Evolutionary conservation across 23 red algal genomes (phyloP).

Genomic region (Gracilaria caudata): DNA sequence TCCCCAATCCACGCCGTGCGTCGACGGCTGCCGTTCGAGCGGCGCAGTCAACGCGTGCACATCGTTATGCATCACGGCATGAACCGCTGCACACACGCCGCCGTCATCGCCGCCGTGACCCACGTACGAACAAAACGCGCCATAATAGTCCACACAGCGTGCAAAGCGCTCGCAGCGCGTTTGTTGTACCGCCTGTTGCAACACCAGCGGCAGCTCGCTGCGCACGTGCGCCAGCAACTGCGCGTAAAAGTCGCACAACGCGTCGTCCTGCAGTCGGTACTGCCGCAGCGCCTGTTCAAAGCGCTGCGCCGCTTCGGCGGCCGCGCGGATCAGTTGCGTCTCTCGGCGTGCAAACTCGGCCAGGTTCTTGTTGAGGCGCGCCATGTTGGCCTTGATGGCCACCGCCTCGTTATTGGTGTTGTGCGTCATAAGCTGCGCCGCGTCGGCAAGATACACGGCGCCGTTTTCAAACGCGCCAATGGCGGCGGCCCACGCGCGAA

Average conservation of each 20-base stretch:
- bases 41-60: not conserved
- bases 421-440: conserved; percentile 28
- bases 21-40: not conserved
- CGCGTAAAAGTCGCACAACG: not conserved
- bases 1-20: not conserved
- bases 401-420: conserved; percentile 43
- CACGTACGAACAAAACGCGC: conserved; percentile 6
- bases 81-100: conserved; percentile 3
- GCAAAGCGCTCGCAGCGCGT: not conserved
- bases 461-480: conserved; percentile 18
- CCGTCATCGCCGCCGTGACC: not conserved
- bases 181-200: conserved; percentile 2
- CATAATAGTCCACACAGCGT: conserved; percentile 17
- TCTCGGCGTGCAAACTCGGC: conserved; percentile 38
- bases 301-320: conserved; percentile 36
- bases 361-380: not conserved
- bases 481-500: conserved; percentile 49
- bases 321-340: conserved; percentile 20
- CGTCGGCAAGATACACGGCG: conserved; percentile 38
- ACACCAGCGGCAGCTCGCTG: not conserved
- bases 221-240: not conserved
- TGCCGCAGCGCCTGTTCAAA: not conserved
- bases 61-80: conserved; percentile 16
- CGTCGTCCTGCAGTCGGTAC: not conserved
- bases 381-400: conserved; percentile 27